phyloP scores from a whole-genome alignment of 805 yeast species.

The Pichia heedii region DNA sequence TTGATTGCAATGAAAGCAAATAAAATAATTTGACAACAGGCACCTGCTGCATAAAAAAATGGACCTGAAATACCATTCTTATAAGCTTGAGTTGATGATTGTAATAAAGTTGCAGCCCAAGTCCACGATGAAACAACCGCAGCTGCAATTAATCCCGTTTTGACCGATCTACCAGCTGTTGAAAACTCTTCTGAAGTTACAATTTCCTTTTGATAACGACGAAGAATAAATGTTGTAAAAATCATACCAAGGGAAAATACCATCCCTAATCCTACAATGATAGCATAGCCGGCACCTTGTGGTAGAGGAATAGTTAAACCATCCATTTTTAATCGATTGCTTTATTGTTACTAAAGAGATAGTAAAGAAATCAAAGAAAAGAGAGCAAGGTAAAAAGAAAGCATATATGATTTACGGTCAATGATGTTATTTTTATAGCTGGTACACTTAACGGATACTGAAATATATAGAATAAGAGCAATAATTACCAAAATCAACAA shows the following conservation, averaged over 20 bases:
- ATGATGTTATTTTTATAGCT: no score
- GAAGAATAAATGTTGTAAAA: constrained; percentile 55
- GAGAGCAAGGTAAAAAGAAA: no score
- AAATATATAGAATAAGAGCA: no score
- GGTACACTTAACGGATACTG: no score
- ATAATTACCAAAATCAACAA: no score
- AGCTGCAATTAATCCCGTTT: constrained; percentile 74
- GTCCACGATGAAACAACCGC: constrained; percentile 96
- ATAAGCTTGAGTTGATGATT: constrained; percentile 73
- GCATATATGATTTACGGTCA: no score
- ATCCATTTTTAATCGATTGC: neutral
- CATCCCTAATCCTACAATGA: constrained; percentile 81
- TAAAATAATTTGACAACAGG: constrained; percentile 76
- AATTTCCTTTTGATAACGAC: constrained; percentile 74
- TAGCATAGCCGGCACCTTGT: constrained; percentile 81
- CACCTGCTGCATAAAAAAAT: constrained; percentile 79
- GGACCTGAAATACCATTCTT: constrained; percentile 73
- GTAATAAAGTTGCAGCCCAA: constrained; percentile 75
- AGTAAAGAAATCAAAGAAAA: no score
- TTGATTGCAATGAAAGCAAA: constrained; percentile 85
- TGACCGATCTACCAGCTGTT: constrained; percentile 86
- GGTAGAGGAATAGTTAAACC: constrained; percentile 25
- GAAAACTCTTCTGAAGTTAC: constrained; percentile 91
- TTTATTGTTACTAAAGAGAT: no score
- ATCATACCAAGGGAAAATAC: constrained; percentile 70